phyloP scores from a whole-genome alignment of 179 eudicot genomes.

The Silene coronaria region DNA sequence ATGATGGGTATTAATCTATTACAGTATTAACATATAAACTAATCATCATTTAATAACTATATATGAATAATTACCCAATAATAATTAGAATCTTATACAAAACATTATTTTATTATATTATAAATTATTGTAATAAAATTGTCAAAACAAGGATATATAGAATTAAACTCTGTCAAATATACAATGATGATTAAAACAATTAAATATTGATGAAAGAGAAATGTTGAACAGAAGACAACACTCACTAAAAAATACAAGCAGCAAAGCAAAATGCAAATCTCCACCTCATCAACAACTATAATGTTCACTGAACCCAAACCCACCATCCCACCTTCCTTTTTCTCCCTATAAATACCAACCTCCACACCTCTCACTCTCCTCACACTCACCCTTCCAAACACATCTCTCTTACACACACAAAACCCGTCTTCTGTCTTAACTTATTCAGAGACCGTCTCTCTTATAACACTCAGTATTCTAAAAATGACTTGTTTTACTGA shows the following conservation, averaged over 20 bases:
- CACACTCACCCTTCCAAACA: background rate
- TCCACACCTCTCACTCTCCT: constrained; percentile 21
- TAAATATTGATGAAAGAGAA: background rate
- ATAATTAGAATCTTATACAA: too few species aligned
- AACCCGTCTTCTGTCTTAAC: background rate
- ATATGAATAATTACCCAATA: too few species aligned
- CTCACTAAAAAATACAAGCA: background rate
- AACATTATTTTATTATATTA: too few species aligned
- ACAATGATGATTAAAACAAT: background rate
- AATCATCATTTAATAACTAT: too few species aligned
- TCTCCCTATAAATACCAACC: constrained; percentile 33
- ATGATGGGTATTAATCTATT: too few species aligned
- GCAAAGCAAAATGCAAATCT: background rate
- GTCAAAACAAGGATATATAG: background rate
- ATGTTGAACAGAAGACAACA: background rate
- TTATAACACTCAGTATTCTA: background rate
- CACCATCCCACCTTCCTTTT: background rate
- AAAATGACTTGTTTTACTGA: constrained; percentile 35
- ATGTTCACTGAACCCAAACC: constrained; percentile 20
- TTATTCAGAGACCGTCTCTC: too few species aligned
- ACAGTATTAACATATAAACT: too few species aligned
- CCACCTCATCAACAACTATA: constrained; percentile 29
- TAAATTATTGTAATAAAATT: too few species aligned
- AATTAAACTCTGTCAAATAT: background rate
- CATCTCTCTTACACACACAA: background rate